Percentiles rank a stretch among this genome's conserved stretches.
Conservation (phyloP, 352 stramenopile genomes). For the Pythium periplocum region DNA sequence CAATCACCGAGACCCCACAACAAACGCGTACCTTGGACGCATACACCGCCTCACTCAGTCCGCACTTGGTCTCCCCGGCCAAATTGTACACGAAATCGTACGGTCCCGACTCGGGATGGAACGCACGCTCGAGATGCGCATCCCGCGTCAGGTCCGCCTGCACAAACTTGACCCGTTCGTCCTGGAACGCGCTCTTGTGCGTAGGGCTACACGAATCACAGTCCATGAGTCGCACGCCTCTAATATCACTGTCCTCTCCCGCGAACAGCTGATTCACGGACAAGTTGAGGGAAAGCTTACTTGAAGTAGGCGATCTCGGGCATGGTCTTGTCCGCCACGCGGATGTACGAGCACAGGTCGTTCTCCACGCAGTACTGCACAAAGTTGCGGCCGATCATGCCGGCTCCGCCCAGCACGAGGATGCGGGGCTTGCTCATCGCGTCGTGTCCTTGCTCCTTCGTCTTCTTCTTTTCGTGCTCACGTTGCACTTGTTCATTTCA, state of each 20-base stretch:
- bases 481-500: too few species aligned
- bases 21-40: constrained; percentile 48
- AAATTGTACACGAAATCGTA: constrained; percentile 87
- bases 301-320: constrained; percentile 86
- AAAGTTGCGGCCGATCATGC: constrained; percentile 87
- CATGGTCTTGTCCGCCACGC: constrained; percentile 85
- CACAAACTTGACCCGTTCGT: constrained; percentile 69
- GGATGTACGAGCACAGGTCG: constrained; percentile 58
- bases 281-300: constrained; percentile 9
- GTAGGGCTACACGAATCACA: constrained; percentile 3
- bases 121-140: constrained; percentile 72
- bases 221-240: too few species aligned
- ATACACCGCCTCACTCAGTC: constrained; percentile 67
- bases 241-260: constrained; percentile 15
- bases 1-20: not conserved
- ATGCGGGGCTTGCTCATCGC: constrained; percentile 50
- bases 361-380: constrained; percentile 74
- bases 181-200: constrained; percentile 67
- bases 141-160: constrained; percentile 81
- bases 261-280: not conserved
- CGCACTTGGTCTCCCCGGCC: constrained; percentile 80
- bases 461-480: not conserved
- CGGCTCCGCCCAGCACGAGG: constrained; percentile 76
- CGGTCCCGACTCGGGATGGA: constrained; percentile 56
- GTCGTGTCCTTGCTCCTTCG: not conserved